A percentile compares a stretch with the other conserved stretches of the same genome.
Conservation (phyloP, 1,139 yeast genomes). For the Pneumocystis jirovecii region DNA sequence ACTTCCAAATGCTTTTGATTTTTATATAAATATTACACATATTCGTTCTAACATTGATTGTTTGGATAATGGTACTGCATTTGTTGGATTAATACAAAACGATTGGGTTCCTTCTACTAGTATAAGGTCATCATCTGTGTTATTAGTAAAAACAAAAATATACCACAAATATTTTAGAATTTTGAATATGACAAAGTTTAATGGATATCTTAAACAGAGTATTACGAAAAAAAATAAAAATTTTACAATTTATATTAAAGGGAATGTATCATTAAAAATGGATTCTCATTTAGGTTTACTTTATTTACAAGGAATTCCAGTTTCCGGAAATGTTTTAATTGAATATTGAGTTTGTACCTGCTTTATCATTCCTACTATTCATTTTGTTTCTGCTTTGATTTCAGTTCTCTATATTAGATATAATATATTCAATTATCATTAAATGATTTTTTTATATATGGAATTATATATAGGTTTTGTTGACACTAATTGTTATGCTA, state of each 20-base stretch:
- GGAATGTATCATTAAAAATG: neutral
- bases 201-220: neutral
- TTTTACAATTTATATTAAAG: neutral
- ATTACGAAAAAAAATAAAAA: neutral
- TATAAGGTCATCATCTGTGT: neutral
- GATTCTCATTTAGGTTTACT: neutral
- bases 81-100: neutral
- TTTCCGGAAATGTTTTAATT: neutral
- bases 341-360: neutral
- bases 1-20: neutral
- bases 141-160: neutral
- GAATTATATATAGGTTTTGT: neutral
- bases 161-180: neutral
- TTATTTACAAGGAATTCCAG: neutral
- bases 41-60: neutral
- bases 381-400: neutral
- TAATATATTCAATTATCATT: neutral
- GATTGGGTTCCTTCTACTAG: neutral
- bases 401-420: neutral
- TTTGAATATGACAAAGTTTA: neutral
- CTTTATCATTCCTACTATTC: neutral
- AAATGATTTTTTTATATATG: neutral
- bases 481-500: neutral
- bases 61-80: neutral
- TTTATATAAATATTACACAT: neutral